A percentile compares a stretch with the other conserved stretches of the same genome.
phyloP scores from a whole-genome alignment of 2,329 filamentous ascomycete genomes.

The Plectosphaerella sp. region DNA sequence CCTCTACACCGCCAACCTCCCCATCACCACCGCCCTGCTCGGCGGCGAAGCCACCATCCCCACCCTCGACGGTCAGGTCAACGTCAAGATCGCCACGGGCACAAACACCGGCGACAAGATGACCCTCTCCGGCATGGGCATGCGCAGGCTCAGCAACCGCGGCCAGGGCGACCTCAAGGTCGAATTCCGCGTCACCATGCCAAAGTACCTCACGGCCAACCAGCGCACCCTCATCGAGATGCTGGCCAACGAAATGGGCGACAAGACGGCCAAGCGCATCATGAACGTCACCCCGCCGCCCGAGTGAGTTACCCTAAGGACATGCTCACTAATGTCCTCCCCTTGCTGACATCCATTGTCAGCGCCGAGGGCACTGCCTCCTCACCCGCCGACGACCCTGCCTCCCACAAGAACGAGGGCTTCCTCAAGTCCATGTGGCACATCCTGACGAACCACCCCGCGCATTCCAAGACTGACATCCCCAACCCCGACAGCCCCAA shows the following conservation, averaged over 20 bases:
- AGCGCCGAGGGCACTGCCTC: not conserved
- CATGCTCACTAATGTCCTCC: not conserved
- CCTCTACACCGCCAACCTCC: constrained; percentile 85
- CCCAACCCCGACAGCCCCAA: constrained; percentile 3
- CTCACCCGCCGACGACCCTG: constrained; percentile 21
- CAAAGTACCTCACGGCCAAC: constrained; percentile 87
- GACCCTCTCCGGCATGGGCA: constrained; percentile 85
- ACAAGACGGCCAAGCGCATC: constrained; percentile 84
- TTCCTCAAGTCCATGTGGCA: constrained; percentile 95
- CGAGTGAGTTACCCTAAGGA: constrained; percentile 36
- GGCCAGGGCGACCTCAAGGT: constrained; percentile 80
- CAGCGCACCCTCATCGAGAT: constrained; percentile 92
- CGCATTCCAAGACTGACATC: constrained; percentile 37
- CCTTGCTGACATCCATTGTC: not conserved
- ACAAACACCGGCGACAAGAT: constrained; percentile 91
- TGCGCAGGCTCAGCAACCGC: constrained; percentile 75
- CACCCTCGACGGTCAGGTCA: constrained; percentile 85
- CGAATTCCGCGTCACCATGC: constrained; percentile 93
- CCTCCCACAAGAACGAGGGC: constrained; percentile 73
- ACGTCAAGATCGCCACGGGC: constrained; percentile 85
- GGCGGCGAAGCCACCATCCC: constrained; percentile 88
- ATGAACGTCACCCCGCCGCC: constrained; percentile 68
- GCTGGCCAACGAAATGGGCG: constrained; percentile 92
- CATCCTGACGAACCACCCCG: constrained; percentile 74
- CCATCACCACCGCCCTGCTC: constrained; percentile 86